phyloP scores from a whole-genome alignment of 2,329 filamentous ascomycete genomes.

The Colletotrichum tropicale region DNA sequence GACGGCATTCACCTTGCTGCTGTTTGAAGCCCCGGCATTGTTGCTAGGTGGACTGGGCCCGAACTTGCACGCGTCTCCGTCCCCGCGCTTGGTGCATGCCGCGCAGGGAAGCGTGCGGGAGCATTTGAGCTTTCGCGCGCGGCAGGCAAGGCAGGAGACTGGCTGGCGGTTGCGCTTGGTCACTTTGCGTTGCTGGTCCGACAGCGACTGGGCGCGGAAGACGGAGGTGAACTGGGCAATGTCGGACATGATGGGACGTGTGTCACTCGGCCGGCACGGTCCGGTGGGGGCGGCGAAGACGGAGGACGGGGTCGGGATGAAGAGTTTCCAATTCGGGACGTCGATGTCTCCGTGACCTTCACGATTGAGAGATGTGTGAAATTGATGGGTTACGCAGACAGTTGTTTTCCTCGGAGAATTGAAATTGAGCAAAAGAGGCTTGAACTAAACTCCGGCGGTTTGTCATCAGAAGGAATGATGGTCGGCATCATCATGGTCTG shows the following conservation, averaged over 20 bases:
- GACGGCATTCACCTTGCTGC: background rate
- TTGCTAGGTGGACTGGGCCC: slow-evolving; percentile 10
- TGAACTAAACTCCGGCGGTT: background rate
- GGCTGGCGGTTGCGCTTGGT: slow-evolving; percentile 44
- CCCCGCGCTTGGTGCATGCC: slow-evolving; percentile 42
- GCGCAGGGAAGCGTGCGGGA: slow-evolving; percentile 45
- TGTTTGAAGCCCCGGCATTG: background rate
- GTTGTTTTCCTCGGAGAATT: background rate
- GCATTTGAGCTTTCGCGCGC: slow-evolving; percentile 47
- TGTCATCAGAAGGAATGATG: background rate
- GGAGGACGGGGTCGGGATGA: background rate
- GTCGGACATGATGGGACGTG: background rate
- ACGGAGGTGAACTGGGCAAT: slow-evolving; percentile 32
- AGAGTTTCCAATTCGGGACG: background rate
- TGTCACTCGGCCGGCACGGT: background rate
- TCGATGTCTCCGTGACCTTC: background rate
- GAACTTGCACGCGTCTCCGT: slow-evolving; percentile 37
- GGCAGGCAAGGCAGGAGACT: slow-evolving; percentile 46
- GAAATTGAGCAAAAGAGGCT: background rate
- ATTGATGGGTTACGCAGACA: background rate
- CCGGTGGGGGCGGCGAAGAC: background rate
- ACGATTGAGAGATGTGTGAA: background rate
- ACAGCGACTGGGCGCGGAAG: slow-evolving; percentile 37
- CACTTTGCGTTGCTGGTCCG: slow-evolving; percentile 31
- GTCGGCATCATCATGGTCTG: background rate